Percentiles rank a stretch among this genome's conserved stretches.
Evolutionary conservation across 208 protist genomes (phyloP).

Genomic region (Naegleria lovaniensis): DNA sequence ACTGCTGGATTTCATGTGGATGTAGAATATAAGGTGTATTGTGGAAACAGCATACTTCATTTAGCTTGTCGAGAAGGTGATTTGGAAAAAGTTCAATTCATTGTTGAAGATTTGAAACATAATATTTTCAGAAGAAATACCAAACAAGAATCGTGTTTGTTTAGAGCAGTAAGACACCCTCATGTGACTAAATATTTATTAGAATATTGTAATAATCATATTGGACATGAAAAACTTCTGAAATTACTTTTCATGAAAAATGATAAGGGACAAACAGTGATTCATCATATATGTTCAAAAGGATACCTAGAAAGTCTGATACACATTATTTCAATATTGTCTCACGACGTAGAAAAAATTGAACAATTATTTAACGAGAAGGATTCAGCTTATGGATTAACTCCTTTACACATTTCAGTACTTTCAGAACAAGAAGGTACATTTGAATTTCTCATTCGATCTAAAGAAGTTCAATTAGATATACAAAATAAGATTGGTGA

Average conservation of each 20-base stretch:
- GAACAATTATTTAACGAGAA: background rate
- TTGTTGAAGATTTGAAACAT: constrained; percentile 21
- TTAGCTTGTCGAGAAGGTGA: constrained; percentile 6
- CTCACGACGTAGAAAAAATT: background rate
- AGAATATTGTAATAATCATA: background rate
- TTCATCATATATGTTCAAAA: constrained; percentile 7
- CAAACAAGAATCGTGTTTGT: background rate
- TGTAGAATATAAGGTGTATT: background rate
- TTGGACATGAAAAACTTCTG: background rate
- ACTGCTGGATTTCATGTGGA: background rate
- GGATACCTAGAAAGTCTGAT: background rate
- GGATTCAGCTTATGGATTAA: background rate
- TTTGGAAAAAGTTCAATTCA: constrained; percentile 13
- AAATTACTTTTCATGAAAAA: background rate
- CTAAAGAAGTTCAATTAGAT: background rate
- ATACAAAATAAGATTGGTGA: background rate
- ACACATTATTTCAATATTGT: background rate
- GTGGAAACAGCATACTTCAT: background rate
- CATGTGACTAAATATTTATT: background rate
- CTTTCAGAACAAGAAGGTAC: background rate
- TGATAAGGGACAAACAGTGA: background rate
- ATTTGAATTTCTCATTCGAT: background rate
- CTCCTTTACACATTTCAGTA: constrained; percentile 1
- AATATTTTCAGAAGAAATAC: constrained; percentile 17
- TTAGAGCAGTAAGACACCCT: background rate